Base-by-base conservation (phyloP, 495 filamentous ascomycete genomes). In the Hypoxylon cercidicola region DNA sequence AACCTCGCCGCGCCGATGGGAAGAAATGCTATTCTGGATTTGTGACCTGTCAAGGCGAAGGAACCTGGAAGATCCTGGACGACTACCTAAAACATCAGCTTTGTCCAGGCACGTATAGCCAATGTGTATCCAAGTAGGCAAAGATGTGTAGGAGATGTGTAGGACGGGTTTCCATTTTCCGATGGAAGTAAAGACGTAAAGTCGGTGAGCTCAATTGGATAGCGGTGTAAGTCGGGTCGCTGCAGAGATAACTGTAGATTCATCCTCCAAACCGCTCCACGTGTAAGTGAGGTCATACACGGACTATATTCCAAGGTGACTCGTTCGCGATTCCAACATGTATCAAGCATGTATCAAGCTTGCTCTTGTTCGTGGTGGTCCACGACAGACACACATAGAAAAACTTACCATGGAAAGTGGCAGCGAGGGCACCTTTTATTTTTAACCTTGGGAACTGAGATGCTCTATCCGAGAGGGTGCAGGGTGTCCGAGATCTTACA, bases 271-370 rank as follows among this genome's bases (percentile, higher is more conserved):
- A 56, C 21, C 45, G 55, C 55, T 64, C 65, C 65, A 68, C 65
- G 60, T 64, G 65, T 60, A 56, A 55, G 55, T 64, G 65, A 68
- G 64, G 65, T 68, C 60, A 64, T 64, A 63, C 60, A 53, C 30
- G 30, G 10, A 32, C 30, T 32, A 4, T 46, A 46, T 44, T 19
- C 35, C 40, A 18, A 35, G 35, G 35, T 32, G 47, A 58, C 39
- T 58, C 48, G 55, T 44, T 32, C 46, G 25, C 55, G 40, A 12
- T 48, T 46, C 46, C 28, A 43, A 6, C 19, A 21, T 39, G 8
- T 32, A 11, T 32, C 30, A n/a, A n/a, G n/a, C n/a, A 40, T 37
- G 13, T 37, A 37, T n/a, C n/a, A 19, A 1, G 30, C 30, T 32
- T 11, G 30, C 30, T 32, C 40, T 43, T 43, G 40, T 16, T 43